Percentiles rank a stretch among this genome's conserved stretches.
phyloP scores from a whole-genome alignment of 2,329 filamentous ascomycete genomes.

The Bipolaris cookei region DNA sequence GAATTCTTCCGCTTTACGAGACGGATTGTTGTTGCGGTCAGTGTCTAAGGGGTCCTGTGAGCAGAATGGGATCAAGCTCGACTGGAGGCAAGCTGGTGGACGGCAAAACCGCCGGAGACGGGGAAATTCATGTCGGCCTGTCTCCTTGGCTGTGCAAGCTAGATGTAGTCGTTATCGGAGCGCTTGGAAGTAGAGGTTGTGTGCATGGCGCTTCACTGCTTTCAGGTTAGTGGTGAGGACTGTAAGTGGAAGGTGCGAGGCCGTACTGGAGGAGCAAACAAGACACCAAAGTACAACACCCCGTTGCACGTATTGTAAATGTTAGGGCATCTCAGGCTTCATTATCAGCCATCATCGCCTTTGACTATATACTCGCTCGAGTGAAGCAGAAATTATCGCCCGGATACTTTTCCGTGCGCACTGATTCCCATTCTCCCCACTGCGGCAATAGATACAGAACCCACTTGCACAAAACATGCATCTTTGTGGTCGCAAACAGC shows the following conservation, averaged over 20 bases:
- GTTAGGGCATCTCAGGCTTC: not conserved
- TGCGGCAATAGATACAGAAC: not conserved
- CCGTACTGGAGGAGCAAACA: not conserved
- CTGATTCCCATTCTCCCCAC: not conserved
- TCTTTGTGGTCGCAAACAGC: not conserved
- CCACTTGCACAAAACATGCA: not conserved
- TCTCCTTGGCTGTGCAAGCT: slow-evolving; percentile 7
- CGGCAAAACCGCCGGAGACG: not conserved
- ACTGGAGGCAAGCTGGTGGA: not conserved
- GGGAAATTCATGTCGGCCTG: not conserved
- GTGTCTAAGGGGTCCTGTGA: not conserved
- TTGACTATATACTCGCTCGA: not conserved
- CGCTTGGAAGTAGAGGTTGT: not conserved
- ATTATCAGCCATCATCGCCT: not conserved
- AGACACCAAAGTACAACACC: not conserved
- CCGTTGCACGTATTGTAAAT: not conserved
- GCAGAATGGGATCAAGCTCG: not conserved
- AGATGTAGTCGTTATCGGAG: not conserved
- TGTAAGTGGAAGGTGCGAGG: not conserved
- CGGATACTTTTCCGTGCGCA: slow-evolving; percentile 4
- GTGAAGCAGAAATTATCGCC: not conserved
- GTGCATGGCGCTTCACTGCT: not conserved
- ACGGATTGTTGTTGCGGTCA: not conserved
- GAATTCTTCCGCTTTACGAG: slow-evolving; percentile 1
- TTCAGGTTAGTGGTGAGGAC: not conserved